These are phyloP conservation scores for Mycena vulgaris DNA, from an alignment of 768 basidiomycete genomes.

Conservation along the genomic window DNA sequence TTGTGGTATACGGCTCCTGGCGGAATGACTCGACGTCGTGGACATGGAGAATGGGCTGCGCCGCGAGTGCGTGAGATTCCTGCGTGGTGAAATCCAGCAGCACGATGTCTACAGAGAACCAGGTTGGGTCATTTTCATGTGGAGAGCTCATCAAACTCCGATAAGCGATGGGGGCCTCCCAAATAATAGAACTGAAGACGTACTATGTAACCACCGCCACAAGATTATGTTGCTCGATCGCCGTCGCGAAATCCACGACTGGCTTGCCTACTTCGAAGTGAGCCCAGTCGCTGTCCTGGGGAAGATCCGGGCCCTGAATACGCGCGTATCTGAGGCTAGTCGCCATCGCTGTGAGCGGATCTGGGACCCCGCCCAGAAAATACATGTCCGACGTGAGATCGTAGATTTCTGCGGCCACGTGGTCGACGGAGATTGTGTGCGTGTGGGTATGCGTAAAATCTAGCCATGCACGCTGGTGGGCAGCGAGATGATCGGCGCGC, in stretches of 20 bases:
- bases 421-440: neutral
- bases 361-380: neutral
- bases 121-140: neutral
- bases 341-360: neutral
- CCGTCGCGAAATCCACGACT: neutral
- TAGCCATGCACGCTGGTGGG: neutral
- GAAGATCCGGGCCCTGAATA: neutral
- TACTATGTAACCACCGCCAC: conserved; percentile 1
- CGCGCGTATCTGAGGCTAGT: neutral
- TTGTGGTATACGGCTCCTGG: neutral
- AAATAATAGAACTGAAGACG: too few relatives aligned
- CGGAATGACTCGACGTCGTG: neutral
- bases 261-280: neutral
- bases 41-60: neutral
- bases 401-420: neutral
- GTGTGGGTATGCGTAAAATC: neutral
- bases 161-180: neutral
- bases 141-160: neutral
- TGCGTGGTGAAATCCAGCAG: neutral
- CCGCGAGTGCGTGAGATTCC: neutral
- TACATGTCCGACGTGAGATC: neutral
- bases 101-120: conserved; percentile 2
- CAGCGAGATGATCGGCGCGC: neutral
- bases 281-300: neutral
- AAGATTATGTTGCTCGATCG: conserved; percentile 7